Evolutionary conservation across 306 rosid species (phyloP).

Genomic region (Astragalus membranaceus): DNA sequence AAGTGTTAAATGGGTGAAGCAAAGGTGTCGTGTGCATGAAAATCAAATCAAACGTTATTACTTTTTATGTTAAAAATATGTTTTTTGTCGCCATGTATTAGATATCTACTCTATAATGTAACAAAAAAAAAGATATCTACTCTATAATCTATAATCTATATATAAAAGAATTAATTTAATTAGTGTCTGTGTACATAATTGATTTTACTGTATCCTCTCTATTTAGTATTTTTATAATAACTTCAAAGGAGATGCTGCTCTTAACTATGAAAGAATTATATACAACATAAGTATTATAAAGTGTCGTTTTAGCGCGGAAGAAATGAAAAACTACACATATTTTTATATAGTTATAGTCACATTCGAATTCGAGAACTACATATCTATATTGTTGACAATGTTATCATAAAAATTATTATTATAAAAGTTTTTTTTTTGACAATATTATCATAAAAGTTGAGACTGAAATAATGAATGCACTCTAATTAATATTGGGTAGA

Average conservation of each 20-base stretch:
- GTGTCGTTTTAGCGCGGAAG: too few species aligned
- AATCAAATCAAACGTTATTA: slow-evolving; percentile 14
- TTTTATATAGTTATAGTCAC: too few species aligned
- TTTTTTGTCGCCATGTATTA: background rate
- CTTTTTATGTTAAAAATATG: slow-evolving; percentile 4
- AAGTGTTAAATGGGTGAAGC: slow-evolving; percentile 18
- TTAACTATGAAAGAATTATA: too few species aligned
- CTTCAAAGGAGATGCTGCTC: background rate
- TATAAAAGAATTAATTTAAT: background rate
- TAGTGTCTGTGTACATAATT: background rate
- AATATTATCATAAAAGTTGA: too few species aligned
- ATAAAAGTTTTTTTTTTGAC: too few species aligned
- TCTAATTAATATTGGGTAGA: background rate
- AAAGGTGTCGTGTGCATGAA: slow-evolving; percentile 28
- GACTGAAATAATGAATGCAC: too few species aligned
- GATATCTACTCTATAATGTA: background rate
- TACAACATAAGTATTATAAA: too few species aligned
- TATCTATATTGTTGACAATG: too few species aligned
- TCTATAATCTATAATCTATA: too few species aligned
- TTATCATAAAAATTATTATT: too few species aligned
- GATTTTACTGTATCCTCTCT: background rate
- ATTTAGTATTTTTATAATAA: background rate
- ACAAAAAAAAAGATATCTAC: background rate
- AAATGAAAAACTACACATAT: too few species aligned
- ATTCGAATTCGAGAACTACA: too few species aligned